Evolutionary conservation across 805 yeast species (phyloP).

Genomic region (Cyberlindnera euphorbiae): DNA sequence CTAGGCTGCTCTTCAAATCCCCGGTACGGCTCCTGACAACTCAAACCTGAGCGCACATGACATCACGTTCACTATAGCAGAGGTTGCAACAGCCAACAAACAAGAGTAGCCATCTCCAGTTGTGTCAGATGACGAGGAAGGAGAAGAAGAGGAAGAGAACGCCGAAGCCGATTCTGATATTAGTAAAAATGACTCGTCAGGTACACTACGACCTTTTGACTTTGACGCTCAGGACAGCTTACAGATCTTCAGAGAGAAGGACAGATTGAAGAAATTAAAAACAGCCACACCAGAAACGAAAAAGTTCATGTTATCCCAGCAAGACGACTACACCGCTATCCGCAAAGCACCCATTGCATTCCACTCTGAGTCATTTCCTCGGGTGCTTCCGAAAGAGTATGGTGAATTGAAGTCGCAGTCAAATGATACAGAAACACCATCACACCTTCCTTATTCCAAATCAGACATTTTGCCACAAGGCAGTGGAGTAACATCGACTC

Average conservation of each 20-base stretch:
- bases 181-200: constrained; percentile 7
- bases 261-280: too few species aligned
- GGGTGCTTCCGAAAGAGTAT: too few species aligned
- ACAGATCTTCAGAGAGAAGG: constrained; percentile 5
- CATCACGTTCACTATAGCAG: background rate
- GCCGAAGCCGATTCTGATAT: background rate
- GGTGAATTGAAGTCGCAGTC: too few species aligned
- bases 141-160: background rate
- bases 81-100: background rate
- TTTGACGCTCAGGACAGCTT: constrained; percentile 22
- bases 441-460: background rate
- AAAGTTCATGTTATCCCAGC: too few species aligned
- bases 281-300: too few species aligned
- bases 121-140: constrained; percentile 23
- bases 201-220: constrained; percentile 4
- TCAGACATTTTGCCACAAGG: background rate
- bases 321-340: too few species aligned
- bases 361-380: too few species aligned
- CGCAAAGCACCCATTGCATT: too few species aligned
- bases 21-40: constrained; percentile 24
- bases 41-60: background rate
- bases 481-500: background rate
- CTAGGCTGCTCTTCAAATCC: constrained; percentile 21
- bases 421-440: too few species aligned
- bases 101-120: constrained; percentile 13